phyloP scores from a whole-genome alignment of 78 protist genomes.

The Dictyostelium citrinum region DNA sequence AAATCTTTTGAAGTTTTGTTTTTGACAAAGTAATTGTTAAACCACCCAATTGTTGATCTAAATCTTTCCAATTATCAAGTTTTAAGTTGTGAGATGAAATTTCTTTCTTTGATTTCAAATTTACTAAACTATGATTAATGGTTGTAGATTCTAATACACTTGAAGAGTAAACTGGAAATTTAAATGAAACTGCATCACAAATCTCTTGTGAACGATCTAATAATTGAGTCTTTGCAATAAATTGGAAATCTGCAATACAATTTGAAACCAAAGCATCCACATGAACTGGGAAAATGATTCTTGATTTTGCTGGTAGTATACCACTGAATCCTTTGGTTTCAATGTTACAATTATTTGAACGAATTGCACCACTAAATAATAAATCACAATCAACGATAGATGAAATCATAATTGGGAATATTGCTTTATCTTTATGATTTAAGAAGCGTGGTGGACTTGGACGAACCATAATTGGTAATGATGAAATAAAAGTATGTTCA shows the following conservation, averaged over 20 bases:
- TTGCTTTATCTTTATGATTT: slow-evolving; percentile 8
- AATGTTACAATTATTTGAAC: neutral
- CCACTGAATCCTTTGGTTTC: slow-evolving; percentile 9
- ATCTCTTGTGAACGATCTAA: neutral
- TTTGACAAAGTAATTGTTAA: neutral
- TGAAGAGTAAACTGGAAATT: slow-evolving; percentile 31
- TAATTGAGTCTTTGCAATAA: neutral
- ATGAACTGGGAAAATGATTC: neutral
- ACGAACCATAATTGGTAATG: slow-evolving; percentile 35
- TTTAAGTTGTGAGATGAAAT: neutral
- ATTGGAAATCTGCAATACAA: neutral
- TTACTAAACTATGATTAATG: neutral
- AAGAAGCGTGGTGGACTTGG: slow-evolving; percentile 53
- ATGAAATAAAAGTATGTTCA: slow-evolving; percentile 9
- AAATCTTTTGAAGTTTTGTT: neutral
- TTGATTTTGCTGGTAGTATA: neutral
- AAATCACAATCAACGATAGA: slow-evolving; percentile 32
- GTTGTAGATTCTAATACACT: slow-evolving; percentile 2
- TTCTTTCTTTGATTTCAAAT: neutral
- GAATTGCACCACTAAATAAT: neutral
- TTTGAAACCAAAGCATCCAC: slow-evolving; percentile 18
- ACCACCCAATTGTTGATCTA: slow-evolving; percentile 49
- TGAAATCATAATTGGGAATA: slow-evolving; percentile 24
- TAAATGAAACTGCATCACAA: slow-evolving; percentile 42
- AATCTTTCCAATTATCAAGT: slow-evolving; percentile 19